Conservation (phyloP, 2,329 filamentous ascomycete species). For the Rhytidhysteron rufulum region DNA sequence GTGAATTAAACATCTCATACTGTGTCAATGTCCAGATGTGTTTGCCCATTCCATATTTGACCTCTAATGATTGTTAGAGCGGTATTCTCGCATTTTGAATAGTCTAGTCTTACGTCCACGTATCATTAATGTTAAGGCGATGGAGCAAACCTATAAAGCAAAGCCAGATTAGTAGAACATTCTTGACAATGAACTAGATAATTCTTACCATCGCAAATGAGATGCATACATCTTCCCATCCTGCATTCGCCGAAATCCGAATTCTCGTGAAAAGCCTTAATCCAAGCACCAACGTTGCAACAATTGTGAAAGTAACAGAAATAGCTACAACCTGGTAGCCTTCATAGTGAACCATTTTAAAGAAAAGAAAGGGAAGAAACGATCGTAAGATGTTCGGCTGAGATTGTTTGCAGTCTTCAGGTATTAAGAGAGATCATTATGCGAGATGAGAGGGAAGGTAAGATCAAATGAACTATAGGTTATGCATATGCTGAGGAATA, state of each 20-base stretch:
- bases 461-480: not conserved
- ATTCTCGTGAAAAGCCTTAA: slow-evolving; percentile 27
- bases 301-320: slow-evolving; percentile 26
- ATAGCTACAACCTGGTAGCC: slow-evolving; percentile 24
- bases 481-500: not conserved
- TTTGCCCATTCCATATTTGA: slow-evolving; percentile 27
- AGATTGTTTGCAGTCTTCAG: not conserved
- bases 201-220: slow-evolving; percentile 28
- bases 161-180: too few species aligned
- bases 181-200: not conserved
- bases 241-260: slow-evolving; percentile 19
- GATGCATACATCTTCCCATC: slow-evolving; percentile 27
- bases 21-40: slow-evolving; percentile 14
- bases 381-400: not conserved
- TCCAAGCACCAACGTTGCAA: slow-evolving; percentile 26
- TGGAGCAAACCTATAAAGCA: slow-evolving; percentile 17
- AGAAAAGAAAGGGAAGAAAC: not conserved
- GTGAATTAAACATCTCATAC: slow-evolving; percentile 9
- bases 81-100: not conserved
- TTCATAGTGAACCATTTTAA: not conserved
- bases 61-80: slow-evolving; percentile 10
- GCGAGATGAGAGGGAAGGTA: not conserved
- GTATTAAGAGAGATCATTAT: not conserved
- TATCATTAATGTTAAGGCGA: slow-evolving; percentile 23
- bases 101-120: slow-evolving; percentile 15